phyloP scores from a whole-genome alignment of 2,329 filamentous ascomycete genomes.

The Apiospora koreana region DNA sequence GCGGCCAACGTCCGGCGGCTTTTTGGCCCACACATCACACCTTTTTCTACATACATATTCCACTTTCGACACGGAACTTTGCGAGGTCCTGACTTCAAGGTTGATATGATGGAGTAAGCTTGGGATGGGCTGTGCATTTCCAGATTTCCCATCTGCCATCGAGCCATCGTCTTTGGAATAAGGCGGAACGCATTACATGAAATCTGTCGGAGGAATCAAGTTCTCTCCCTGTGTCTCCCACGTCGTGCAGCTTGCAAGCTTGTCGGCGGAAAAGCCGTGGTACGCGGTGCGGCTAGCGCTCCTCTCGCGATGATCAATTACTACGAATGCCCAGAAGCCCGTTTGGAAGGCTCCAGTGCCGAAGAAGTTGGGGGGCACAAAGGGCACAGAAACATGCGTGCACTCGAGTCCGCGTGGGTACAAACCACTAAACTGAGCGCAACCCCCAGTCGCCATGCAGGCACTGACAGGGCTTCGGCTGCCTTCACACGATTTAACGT shows the following conservation, averaged over 20 bases:
- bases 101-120: background rate
- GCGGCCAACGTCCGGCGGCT: background rate
- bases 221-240: background rate
- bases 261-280: background rate
- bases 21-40: background rate
- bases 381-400: slow-evolving; percentile 3
- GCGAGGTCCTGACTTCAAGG: background rate
- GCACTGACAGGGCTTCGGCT: background rate
- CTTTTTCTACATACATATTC: too few relatives aligned
- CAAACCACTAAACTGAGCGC: slow-evolving; percentile 1
- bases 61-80: background rate
- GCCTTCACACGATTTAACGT: background rate
- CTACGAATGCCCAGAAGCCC: background rate
- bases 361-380: slow-evolving; percentile 1
- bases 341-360: background rate
- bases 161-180: background rate
- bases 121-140: background rate
- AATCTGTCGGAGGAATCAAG: background rate
- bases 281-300: background rate
- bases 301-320: slow-evolving; percentile 1
- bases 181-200: background rate
- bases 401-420: background rate
- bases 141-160: too few relatives aligned
- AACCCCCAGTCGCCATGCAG: slow-evolving; percentile 1
- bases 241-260: background rate